phyloP scores from a whole-genome alignment of 345 rosid species.

The Citrus reticulata region DNA sequence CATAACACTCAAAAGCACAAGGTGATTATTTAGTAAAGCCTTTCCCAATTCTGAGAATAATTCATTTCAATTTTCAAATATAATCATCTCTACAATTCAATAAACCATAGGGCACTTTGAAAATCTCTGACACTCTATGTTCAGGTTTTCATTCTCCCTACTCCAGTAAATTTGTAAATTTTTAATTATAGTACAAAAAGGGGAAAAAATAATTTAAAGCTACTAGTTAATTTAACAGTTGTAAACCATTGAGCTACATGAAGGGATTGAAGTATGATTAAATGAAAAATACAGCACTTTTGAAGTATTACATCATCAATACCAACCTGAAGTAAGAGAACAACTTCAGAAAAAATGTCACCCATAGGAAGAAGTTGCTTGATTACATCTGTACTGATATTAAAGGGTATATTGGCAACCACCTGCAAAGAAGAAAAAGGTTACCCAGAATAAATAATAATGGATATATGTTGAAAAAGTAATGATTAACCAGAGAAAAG shows the following conservation, averaged over 20 bases:
- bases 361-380: slow-evolving; percentile 93
- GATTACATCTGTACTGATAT: slow-evolving; percentile 80
- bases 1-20: background rate
- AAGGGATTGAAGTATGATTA: background rate
- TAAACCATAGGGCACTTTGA: background rate
- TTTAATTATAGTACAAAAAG: background rate
- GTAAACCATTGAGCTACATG: background rate
- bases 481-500: background rate
- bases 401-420: slow-evolving; percentile 83
- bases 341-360: slow-evolving; percentile 81
- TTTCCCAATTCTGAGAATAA: background rate
- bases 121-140: background rate
- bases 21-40: background rate
- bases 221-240: background rate
- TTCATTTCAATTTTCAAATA: background rate
- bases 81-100: background rate
- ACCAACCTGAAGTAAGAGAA: slow-evolving; percentile 82
- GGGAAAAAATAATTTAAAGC: background rate
- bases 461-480: too few relatives aligned
- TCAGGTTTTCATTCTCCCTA: background rate
- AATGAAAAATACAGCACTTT: background rate
- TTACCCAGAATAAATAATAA: background rate
- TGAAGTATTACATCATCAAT: background rate
- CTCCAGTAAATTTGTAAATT: background rate
- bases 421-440: slow-evolving; percentile 44